These are phyloP conservation scores for Pachyrhizus erosus DNA, from an alignment of 306 rosid species.

Conservation along the genomic window DNA sequence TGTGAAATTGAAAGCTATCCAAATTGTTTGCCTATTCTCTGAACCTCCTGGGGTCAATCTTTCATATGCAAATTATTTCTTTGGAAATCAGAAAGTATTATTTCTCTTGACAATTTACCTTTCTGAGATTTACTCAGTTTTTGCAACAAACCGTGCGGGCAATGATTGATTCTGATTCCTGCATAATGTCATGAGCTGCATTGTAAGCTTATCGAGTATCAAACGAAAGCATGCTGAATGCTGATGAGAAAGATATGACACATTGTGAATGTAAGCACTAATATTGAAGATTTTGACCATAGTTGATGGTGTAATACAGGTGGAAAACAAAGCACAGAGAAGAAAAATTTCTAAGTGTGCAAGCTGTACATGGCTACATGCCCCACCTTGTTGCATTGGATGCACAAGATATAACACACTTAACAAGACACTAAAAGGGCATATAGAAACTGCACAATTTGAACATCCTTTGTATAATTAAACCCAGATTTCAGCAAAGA, in stretches of 20 bases:
- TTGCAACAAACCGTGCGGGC: not conserved
- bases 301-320: not conserved
- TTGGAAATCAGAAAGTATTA: not conserved
- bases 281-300: not conserved
- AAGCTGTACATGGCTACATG: not conserved
- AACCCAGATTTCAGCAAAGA: slow-evolving; percentile 28
- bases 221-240: not conserved
- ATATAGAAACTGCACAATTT: slow-evolving; percentile 3
- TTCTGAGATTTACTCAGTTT: not conserved
- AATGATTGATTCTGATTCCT: not conserved
- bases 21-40: not conserved
- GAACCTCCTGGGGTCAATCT: not conserved
- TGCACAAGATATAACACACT: slow-evolving; percentile 10
- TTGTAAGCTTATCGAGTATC: not conserved
- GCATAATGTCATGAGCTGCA: not conserved
- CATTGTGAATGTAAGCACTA: not conserved
- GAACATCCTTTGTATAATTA: not conserved
- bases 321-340: not conserved
- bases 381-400: not conserved
- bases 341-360: not conserved
- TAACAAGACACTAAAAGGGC: not conserved
- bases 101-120: not conserved
- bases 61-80: not conserved
- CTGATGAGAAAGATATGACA: not conserved
- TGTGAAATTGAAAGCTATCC: not conserved